Conservation (phyloP, 257 asterid species). For the Handroanthus guayacan region DNA sequence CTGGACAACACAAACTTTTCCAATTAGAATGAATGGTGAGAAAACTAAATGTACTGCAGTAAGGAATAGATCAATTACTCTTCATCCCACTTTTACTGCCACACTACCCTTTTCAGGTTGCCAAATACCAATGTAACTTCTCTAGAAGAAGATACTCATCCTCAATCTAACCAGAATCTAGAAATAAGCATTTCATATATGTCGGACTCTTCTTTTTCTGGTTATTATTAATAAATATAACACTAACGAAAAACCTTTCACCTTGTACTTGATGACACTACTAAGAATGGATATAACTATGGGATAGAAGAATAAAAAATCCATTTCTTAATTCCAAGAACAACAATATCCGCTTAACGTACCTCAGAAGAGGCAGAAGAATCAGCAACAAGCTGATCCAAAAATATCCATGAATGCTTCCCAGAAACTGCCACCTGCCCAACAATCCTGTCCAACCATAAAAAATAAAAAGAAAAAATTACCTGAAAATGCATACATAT, state of each 20-base stretch:
- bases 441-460: constrained; percentile 62
- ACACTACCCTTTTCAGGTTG: constrained; percentile 27
- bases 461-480: constrained; percentile 29
- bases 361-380: constrained; percentile 68
- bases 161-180: constrained; percentile 20
- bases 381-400: constrained; percentile 58
- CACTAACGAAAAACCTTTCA: constrained; percentile 15
- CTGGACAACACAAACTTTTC: constrained; percentile 50
- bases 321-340: constrained; percentile 21
- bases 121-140: constrained; percentile 15
- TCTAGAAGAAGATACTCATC: constrained; percentile 16
- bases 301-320: background rate
- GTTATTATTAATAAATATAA: constrained; percentile 17
- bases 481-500: background rate
- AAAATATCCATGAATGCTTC: constrained; percentile 84
- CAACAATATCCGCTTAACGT: background rate
- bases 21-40: constrained; percentile 34
- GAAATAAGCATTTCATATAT: constrained; percentile 25
- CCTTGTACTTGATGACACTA: constrained; percentile 28
- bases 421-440: constrained; percentile 94
- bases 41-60: constrained; percentile 12
- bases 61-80: constrained; percentile 28
- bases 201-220: constrained; percentile 15
- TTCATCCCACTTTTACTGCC: constrained; percentile 20
- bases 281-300: background rate